Evolutionary conservation across 768 basidiomycete genomes (phyloP).

Genomic region (Pholiota microspora): DNA sequence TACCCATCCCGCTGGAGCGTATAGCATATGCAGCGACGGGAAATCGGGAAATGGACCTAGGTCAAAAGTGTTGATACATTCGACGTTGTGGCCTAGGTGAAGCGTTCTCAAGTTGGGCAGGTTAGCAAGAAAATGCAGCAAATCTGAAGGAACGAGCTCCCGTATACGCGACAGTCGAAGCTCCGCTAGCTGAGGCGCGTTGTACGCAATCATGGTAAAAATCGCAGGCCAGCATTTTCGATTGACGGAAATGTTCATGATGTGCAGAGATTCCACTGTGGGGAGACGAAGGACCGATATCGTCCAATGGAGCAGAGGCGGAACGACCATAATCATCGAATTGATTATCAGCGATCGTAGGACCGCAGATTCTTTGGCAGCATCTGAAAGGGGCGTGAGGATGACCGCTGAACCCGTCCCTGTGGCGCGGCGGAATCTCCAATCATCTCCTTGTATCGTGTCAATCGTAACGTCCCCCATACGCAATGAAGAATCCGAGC

Average conservation of each 20-base stretch:
- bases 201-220: constrained; percentile 17
- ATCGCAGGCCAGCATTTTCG: constrained; percentile 22
- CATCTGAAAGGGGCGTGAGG: constrained; percentile 13
- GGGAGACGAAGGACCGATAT: constrained; percentile 17
- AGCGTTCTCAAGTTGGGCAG: constrained; percentile 16
- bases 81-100: constrained; percentile 17
- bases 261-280: constrained; percentile 12
- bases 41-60: constrained; percentile 21
- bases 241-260: constrained; percentile 18
- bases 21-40: constrained; percentile 15
- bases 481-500: constrained; percentile 2
- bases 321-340: constrained; percentile 23
- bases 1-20: constrained; percentile 21
- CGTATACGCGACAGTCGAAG: constrained; percentile 17
- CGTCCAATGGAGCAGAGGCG: constrained; percentile 25
- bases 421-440: constrained; percentile 18
- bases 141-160: constrained; percentile 17
- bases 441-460: constrained; percentile 16
- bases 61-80: constrained; percentile 16
- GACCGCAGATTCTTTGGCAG: constrained; percentile 7
- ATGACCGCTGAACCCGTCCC: constrained; percentile 13
- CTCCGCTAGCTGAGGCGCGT: constrained; percentile 14
- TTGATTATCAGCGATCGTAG: constrained; percentile 17
- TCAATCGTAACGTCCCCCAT: constrained; percentile 4
- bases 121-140: constrained; percentile 16